These are phyloP conservation scores for Botryotinia narcissicola DNA, from an alignment of 2,329 filamentous ascomycete species.

Conservation along the genomic window DNA sequence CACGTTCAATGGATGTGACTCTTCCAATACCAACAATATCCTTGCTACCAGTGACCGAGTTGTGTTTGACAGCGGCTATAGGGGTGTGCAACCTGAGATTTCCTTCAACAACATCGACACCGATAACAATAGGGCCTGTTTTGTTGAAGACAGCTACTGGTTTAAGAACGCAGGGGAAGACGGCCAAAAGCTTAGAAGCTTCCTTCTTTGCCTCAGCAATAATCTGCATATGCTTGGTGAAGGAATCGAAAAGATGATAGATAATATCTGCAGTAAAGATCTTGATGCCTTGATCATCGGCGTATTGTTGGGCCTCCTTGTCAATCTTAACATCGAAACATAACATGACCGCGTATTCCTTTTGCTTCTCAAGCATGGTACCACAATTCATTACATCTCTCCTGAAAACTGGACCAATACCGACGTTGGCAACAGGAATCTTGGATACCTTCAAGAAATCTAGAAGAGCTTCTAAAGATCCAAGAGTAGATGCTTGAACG, in stretches of 20 bases:
- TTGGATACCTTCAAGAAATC: conserved; percentile 96
- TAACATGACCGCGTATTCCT: conserved; percentile 97
- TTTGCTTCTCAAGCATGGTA: conserved; percentile 93
- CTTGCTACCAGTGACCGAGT: conserved; percentile 74
- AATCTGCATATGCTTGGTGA: conserved; percentile 90
- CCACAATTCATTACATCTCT: conserved; percentile 95
- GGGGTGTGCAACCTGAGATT: conserved; percentile 84
- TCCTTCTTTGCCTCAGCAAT: conserved; percentile 91
- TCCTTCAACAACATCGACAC: conserved; percentile 93
- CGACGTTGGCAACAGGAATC: conserved; percentile 96
- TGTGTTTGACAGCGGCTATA: conserved; percentile 80
- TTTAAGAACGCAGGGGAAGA: conserved; percentile 91
- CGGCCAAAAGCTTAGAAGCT: conserved; percentile 89
- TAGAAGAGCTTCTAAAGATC: conserved; percentile 90
- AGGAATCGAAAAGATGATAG: conserved; percentile 95
- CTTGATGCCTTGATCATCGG: conserved; percentile 92
- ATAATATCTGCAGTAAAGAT: conserved; percentile 99
- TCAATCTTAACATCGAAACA: conserved; percentile 99
- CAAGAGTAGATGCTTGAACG: conserved; percentile 94
- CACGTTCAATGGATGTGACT: conserved; percentile 96
- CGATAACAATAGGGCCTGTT: conserved; percentile 89
- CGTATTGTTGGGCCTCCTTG: conserved; percentile 88
- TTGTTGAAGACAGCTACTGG: conserved; percentile 98
- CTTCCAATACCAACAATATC: conserved; percentile 82
- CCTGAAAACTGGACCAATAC: conserved; percentile 96